Evolutionary conservation across 2,329 filamentous ascomycete species (phyloP), one percentile per base, ranked within the genome.

Genomic region (Trichoderma koningii): DNA sequence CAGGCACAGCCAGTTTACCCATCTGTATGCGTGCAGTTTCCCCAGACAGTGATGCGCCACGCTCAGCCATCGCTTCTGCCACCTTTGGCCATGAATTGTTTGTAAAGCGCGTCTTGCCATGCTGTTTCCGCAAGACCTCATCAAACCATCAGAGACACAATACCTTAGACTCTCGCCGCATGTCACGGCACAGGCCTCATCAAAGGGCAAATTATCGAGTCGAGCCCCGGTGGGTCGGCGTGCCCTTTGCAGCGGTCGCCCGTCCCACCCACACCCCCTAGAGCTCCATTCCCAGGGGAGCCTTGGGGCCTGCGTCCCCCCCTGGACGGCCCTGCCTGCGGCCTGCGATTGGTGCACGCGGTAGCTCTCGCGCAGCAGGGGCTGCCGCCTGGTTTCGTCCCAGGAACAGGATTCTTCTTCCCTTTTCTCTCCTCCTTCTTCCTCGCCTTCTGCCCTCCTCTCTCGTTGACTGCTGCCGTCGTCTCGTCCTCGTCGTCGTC

Each of bases 381-480:
- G 65, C 55, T 56, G 51, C 44, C 60, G 64, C 59, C 28, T 53
- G 59, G 62, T 65, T 65, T 66, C 65, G 65, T 66, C 62, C 62
- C 51, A 51, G 62, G 30, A 51, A 44, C 38, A 53, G 55, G 56
- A 61, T 55, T 66, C 61, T 66, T 71, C 70, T 69, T 69, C 69
- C 66, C 72, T 68, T 72, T 57, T 47, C 42, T 72, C 69, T 34
- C 28, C 48, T 51, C 48, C 50, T 52, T 52, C 50, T 52, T 52
- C 50, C 45, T 52, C 50, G 50, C 50, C 19, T 52, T 52, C 28
- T 52, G 34, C 34, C 34, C 34, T 38, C 66, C 67, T 72, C 70
- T 68, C 68, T 66, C 55, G 48, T 64, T 66, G 64, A 34, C 62
- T 60, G 26, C 44, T 62, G 62, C 65, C 55, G 62, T 65, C 65